A percentile compares a stretch with the other conserved stretches of the same genome.
These are phyloP conservation scores for Neofusicoccum sp. DNA, from an alignment of 2,329 filamentous ascomycete genomes.

Conservation along the genomic window DNA sequence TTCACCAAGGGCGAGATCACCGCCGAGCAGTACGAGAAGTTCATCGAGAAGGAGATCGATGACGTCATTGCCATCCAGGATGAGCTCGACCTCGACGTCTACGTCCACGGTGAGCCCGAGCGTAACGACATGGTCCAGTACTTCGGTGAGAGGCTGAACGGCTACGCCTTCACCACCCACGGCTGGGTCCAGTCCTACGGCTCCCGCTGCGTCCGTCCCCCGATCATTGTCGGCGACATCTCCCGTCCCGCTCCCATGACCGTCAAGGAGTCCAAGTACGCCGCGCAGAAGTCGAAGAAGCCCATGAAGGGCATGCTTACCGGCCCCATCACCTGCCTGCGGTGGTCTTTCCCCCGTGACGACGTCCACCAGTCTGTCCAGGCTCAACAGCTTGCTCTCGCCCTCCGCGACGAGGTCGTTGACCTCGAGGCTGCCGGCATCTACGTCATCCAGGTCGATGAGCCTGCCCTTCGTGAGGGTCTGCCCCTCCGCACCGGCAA, in stretches of 20 bases:
- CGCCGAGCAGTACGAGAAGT: constrained; percentile 89
- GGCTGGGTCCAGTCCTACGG: constrained; percentile 99
- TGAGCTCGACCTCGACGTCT: constrained; percentile 94
- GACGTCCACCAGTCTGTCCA: constrained; percentile 99
- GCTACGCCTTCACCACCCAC: constrained; percentile 98
- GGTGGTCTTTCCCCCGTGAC: constrained; percentile 99
- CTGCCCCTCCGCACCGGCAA: constrained; percentile 90
- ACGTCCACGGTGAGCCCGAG: constrained; percentile 98
- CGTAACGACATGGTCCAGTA: constrained; percentile 99
- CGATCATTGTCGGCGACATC: constrained; percentile 98
- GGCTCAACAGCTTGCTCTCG: constrained; percentile 96
- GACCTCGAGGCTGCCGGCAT: constrained; percentile 97
- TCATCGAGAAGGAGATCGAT: constrained; percentile 98
- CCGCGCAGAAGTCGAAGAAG: constrained; percentile 92
- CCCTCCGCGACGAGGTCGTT: constrained; percentile 95
- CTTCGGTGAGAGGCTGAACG: constrained; percentile 95
- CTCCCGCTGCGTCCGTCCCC: constrained; percentile 95
- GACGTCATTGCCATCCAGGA: constrained; percentile 96
- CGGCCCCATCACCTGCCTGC: constrained; percentile 95
- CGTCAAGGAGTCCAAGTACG: constrained; percentile 99
- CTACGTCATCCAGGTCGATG: constrained; percentile 98
- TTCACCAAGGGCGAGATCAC: constrained; percentile 99
- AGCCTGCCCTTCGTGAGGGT: constrained; percentile 98
- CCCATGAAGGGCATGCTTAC: constrained; percentile 99
- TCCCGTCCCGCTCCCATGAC: constrained; percentile 97